Evolutionary conservation across 23 red algal species (phyloP).

Genomic region (Gracilaria gracilis): DNA sequence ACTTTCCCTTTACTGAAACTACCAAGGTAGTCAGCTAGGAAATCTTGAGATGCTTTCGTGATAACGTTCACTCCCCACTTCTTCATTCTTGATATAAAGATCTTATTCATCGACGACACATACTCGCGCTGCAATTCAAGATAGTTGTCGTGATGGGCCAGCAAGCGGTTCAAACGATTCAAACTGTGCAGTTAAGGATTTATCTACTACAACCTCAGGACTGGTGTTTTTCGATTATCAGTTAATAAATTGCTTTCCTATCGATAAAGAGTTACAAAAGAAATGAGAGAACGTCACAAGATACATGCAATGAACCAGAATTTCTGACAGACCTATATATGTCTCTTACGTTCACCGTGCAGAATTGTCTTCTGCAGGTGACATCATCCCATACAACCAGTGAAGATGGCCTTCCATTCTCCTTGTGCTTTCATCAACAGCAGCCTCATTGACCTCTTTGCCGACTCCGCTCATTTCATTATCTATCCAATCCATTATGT

Average conservation of each 20-base stretch:
- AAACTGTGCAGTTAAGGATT: no score
- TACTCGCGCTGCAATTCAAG: no score
- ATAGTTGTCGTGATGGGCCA: no score
- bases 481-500: constrained; percentile 74
- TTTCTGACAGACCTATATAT: not conserved
- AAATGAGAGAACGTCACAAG: not conserved
- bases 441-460: constrained; percentile 25
- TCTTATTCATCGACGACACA: no score
- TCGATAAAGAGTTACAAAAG: no score
- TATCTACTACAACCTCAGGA: no score
- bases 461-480: constrained; percentile 64
- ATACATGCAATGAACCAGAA: no score
- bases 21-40: not conserved
- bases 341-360: not conserved
- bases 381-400: constrained; percentile 58
- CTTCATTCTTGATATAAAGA: no score
- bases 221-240: no score
- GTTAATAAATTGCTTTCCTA: no score
- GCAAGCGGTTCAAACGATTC: no score
- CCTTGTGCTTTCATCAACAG: constrained; percentile 31
- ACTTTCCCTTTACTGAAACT: not conserved
- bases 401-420: constrained; percentile 53
- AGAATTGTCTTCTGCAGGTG: not conserved
- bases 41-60: not conserved
- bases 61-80: not conserved